Conservation (phyloP, 2,329 filamentous ascomycete species). For the Acephala macrosclerotiorum region DNA sequence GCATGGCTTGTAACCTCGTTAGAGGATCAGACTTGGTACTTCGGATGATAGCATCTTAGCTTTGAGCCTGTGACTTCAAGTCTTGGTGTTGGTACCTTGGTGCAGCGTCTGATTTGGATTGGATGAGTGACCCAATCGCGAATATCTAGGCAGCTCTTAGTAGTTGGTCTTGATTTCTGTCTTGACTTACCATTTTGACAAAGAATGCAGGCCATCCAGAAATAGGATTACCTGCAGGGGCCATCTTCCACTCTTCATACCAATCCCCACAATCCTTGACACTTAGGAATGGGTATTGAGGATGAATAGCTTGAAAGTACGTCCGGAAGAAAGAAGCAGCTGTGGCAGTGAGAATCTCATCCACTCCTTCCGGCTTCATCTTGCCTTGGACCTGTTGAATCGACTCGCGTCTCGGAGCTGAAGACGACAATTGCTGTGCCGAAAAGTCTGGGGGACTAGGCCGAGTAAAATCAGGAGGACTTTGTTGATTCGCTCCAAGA, state of each 20-base stretch:
- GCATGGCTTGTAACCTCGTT: constrained; percentile 25
- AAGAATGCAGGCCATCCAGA: constrained; percentile 24
- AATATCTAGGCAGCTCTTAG: constrained; percentile 15
- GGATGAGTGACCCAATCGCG: constrained; percentile 22
- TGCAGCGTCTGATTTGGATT: constrained; percentile 24
- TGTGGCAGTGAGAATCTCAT: constrained; percentile 24
- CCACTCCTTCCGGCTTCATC: constrained; percentile 17
- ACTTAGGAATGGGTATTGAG: constrained; percentile 27
- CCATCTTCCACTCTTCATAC: constrained; percentile 26
- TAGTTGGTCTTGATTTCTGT: background rate
- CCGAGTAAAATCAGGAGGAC: constrained; percentile 17
- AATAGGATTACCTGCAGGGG: constrained; percentile 17
- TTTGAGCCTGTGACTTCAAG: constrained; percentile 27
- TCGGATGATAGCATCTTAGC: constrained; percentile 22
- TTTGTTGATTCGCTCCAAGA: constrained; percentile 2
- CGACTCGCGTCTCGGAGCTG: background rate
- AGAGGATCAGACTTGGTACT: constrained; percentile 18
- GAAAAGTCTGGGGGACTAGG: constrained; percentile 19
- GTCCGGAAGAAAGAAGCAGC: constrained; percentile 28
- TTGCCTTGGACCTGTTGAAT: constrained; percentile 1
- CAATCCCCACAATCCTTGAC: constrained; percentile 22
- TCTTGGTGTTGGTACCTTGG: constrained; percentile 28
- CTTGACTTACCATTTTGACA: constrained; percentile 21
- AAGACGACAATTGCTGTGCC: constrained; percentile 2
- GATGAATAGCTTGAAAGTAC: constrained; percentile 24